A percentile compares a stretch with the other conserved stretches of the same genome.
These are phyloP conservation scores for Penicillium riverlandense DNA, from an alignment of 495 filamentous ascomycete genomes.

Conservation along the genomic window DNA sequence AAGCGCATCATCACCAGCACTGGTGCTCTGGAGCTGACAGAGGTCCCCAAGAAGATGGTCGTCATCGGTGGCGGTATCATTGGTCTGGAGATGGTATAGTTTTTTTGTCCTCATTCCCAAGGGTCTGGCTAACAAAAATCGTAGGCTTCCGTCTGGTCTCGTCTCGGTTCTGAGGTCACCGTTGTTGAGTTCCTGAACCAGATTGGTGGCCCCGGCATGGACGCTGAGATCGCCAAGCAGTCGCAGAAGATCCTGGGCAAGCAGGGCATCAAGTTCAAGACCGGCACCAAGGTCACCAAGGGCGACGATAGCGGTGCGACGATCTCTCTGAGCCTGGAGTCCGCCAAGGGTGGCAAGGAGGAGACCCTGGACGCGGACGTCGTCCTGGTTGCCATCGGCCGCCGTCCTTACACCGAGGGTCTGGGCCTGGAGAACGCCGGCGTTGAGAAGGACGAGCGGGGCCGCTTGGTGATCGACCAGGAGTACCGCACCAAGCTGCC, in stretches of 20 bases:
- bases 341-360: conserved; percentile 92
- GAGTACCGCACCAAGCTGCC: conserved; percentile 96
- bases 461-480: conserved; percentile 92
- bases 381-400: conserved; percentile 93
- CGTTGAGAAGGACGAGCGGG: conserved; percentile 86
- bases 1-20: conserved; percentile 95
- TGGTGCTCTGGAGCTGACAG: conserved; percentile 77
- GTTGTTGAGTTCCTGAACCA: conserved; percentile 94
- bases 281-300: conserved; percentile 84
- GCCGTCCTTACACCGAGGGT: conserved; percentile 86
- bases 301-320: conserved; percentile 73
- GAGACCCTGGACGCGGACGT: conserved; percentile 92
- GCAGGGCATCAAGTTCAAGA: conserved; percentile 98
- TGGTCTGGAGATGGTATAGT: conserved; percentile 85
- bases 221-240: conserved; percentile 84
- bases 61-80: conserved; percentile 99
- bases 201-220: conserved; percentile 98
- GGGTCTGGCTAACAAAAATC: background rate
- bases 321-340: conserved; percentile 76
- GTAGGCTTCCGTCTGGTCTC: conserved; percentile 89
- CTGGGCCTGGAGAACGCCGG: conserved; percentile 91
- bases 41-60: conserved; percentile 95
- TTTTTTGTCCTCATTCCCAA: background rate
- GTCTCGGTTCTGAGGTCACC: conserved; percentile 88
- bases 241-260: conserved; percentile 90